Evolutionary conservation across 2,329 filamentous ascomycete species (phyloP).

Genomic region (Teratosphaeria epicoccoides): DNA sequence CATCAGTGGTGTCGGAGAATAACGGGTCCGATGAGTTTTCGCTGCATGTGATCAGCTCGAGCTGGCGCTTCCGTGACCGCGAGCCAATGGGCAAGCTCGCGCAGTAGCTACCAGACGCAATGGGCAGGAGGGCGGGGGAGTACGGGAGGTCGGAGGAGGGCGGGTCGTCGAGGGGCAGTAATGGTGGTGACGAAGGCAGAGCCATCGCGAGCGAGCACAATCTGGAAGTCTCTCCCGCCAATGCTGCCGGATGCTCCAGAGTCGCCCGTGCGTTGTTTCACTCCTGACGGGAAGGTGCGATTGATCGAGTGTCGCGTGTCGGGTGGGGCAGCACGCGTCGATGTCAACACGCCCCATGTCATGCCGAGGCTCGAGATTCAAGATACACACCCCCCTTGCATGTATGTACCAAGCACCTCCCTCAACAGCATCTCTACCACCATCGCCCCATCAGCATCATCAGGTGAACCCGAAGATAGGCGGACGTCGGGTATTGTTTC

Average conservation of each 20-base stretch:
- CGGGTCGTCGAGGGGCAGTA: slow-evolving; percentile 10
- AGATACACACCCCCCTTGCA: no score
- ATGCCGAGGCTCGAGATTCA: background rate
- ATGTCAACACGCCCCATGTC: background rate
- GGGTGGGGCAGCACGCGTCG: background rate
- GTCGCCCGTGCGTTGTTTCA: background rate
- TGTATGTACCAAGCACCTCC: no score
- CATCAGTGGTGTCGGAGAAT: slow-evolving; percentile 54
- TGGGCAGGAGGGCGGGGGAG: slow-evolving; percentile 13
- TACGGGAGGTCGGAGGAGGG: slow-evolving; percentile 7
- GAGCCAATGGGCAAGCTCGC: slow-evolving; percentile 5
- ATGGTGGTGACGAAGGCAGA: slow-evolving; percentile 24
- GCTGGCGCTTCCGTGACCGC: slow-evolving; percentile 19
- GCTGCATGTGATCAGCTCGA: slow-evolving; percentile 5
- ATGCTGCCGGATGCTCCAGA: background rate
- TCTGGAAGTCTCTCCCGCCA: no score
- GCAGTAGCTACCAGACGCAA: slow-evolving; percentile 6
- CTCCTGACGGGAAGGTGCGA: background rate
- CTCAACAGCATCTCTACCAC: no score
- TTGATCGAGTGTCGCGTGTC: background rate
- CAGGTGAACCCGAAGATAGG: no score
- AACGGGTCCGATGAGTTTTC: slow-evolving; percentile 44
- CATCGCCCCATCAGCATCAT: no score
- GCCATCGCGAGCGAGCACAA: slow-evolving; percentile 14
- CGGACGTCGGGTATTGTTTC: no score